Evolutionary conservation across 306 rosid species (phyloP), one percentile per base, ranked within the genome.

Genomic region (Sesbania bispinosa): DNA sequence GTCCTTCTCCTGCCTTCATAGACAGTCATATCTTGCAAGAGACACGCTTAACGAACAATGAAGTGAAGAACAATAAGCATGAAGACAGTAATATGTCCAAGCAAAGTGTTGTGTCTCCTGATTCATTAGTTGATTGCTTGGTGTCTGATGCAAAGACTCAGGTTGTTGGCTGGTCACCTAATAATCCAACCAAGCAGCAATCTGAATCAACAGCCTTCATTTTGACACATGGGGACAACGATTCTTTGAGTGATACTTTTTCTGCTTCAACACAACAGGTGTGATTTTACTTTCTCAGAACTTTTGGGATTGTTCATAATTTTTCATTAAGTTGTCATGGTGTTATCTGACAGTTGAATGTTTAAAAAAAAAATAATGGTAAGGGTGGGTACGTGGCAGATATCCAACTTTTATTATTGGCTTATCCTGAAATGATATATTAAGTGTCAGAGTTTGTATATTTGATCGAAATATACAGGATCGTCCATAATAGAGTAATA

Each of bases 181-280:
- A 32, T 80, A 53, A 21, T 68, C 66, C 55, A 62, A 69, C 75
- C 63, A 33, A 45, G 39, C 67, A 52, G 67, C 73, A 50, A 69
- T 48, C 66, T 71, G 80, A 75, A 74, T 32, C 79, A 69, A 30
- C 26, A 19, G 20, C 58, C 18, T 69, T 66, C 78, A 67, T 65
- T 53, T 42, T 47, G 38, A 29, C 46, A 24, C 51, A 11, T 7
- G 80, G 27, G 59, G 70, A 59, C 26, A 30, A 11, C 39, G 83
- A 81, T 81, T 81, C 73, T 65, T 73, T 81, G 32, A 39, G 81
- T 67, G 74, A 27, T 38, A 13, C 59, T 13, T 73, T 79, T 24
- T 24, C 77, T 51, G 54, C 75, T 54, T 81, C 88, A 69, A 68
- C 71, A 24, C 88, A 80, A 53, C 85, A 88, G 99, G 99, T 89